A percentile compares a stretch with the other conserved stretches of the same genome.
phyloP scores from a whole-genome alignment of 139 green algal genomes.

The Volvox reticuliferus region DNA sequence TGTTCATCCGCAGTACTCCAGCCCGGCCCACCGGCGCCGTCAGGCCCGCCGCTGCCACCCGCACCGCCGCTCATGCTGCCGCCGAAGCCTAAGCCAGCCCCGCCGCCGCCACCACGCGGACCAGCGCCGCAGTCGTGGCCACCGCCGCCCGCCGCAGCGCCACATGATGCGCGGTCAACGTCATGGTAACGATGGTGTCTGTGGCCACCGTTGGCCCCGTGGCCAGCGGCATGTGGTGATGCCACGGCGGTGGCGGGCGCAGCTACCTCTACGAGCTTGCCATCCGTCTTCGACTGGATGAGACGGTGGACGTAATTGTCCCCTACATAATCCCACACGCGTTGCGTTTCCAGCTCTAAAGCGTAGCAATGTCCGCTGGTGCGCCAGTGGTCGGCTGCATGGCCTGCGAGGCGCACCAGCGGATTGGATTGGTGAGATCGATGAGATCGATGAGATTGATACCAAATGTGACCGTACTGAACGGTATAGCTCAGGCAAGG shows the following conservation, averaged over 20 bases:
- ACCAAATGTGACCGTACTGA: no score
- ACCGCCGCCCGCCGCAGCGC: slow-evolving; percentile 10
- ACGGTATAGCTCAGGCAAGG: no score
- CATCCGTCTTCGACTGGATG: slow-evolving; percentile 92
- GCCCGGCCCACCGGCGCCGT: neutral
- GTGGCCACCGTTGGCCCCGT: neutral
- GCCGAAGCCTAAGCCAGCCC: neutral
- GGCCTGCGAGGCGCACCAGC: slow-evolving; percentile 48
- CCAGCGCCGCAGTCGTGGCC: neutral
- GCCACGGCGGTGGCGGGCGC: slow-evolving; percentile 51
- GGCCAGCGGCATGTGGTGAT: slow-evolving; percentile 25
- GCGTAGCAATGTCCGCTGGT: slow-evolving; percentile 92
- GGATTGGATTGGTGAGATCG: neutral
- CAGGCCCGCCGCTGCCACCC: neutral
- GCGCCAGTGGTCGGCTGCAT: slow-evolving; percentile 91
- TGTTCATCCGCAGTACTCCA: slow-evolving; percentile 47
- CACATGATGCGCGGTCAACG: slow-evolving; percentile 5
- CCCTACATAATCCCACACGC: slow-evolving; percentile 97
- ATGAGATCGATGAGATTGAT: no score
- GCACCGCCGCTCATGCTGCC: neutral
- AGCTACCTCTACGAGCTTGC: slow-evolving; percentile 95
- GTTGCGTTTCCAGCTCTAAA: slow-evolving; percentile 93
- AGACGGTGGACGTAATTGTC: slow-evolving; percentile 98
- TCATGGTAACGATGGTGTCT: neutral
- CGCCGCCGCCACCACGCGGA: neutral